phyloP scores from a whole-genome alignment of 2,329 filamentous ascomycete genomes.

The Pyrenophora teres region DNA sequence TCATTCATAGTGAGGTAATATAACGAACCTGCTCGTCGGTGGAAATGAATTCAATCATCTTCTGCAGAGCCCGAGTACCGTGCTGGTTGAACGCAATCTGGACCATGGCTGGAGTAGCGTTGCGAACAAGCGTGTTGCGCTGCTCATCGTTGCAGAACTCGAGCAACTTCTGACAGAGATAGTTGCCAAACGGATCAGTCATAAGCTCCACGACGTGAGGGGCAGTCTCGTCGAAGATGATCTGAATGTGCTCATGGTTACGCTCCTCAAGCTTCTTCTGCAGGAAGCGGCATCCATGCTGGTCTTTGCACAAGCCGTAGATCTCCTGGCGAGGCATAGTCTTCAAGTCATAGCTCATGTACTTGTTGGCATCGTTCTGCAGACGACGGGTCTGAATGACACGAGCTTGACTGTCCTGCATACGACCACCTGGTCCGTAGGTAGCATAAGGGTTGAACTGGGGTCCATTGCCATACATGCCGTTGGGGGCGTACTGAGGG shows the following conservation, averaged over 20 bases:
- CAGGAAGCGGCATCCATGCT: conserved; percentile 94
- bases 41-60: conserved; percentile 98
- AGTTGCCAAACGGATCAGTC: conserved; percentile 98
- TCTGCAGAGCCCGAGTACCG: conserved; percentile 92
- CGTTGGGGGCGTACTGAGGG: conserved; percentile 27
- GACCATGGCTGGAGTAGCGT: conserved; percentile 84
- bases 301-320: conserved; percentile 92
- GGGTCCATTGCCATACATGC: conserved; percentile 29
- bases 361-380: conserved; percentile 72
- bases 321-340: conserved; percentile 76
- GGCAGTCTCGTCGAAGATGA: conserved; percentile 94
- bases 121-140: conserved; percentile 88
- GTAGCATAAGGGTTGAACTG: conserved; percentile 40
- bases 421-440: conserved; percentile 54
- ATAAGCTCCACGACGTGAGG: conserved; percentile 95
- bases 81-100: conserved; percentile 96
- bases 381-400: conserved; percentile 76
- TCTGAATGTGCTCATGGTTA: conserved; percentile 78
- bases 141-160: conserved; percentile 96
- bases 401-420: conserved; percentile 75
- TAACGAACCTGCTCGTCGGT: conserved; percentile 70
- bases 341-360: conserved; percentile 81
- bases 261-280: conserved; percentile 97
- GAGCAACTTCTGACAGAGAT: conserved; percentile 96
- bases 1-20: background rate